phyloP scores from a whole-genome alignment of 2,329 filamentous ascomycete species.

The Furcasterigmium furcatum region DNA sequence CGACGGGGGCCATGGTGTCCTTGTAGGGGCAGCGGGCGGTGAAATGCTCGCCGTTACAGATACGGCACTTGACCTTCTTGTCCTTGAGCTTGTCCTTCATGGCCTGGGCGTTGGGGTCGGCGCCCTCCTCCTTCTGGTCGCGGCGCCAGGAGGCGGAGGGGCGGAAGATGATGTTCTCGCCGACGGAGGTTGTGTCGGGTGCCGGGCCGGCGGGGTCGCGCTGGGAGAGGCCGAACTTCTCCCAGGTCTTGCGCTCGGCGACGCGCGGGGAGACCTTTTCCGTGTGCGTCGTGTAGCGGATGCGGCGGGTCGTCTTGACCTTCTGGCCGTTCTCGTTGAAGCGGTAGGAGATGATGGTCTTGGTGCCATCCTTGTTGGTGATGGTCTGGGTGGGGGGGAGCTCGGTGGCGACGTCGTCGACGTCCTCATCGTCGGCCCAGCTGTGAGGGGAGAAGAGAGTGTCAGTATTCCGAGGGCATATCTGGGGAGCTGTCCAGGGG shows the following conservation, averaged over 20 bases:
- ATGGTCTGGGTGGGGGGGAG: conserved; percentile 87
- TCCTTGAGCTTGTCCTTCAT: conserved; percentile 88
- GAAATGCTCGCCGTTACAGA: conserved; percentile 98
- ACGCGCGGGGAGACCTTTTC: conserved; percentile 96
- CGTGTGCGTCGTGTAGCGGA: conserved; percentile 87
- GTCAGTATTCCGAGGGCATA: background rate
- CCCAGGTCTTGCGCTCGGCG: conserved; percentile 88
- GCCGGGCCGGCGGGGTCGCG: conserved; percentile 82
- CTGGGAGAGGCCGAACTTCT: conserved; percentile 88
- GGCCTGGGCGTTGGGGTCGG: conserved; percentile 68
- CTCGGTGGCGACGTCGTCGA: conserved; percentile 65
- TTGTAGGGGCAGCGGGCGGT: conserved; percentile 99
- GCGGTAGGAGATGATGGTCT: conserved; percentile 87
- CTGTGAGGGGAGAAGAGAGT: conserved; percentile 21
- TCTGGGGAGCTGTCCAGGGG: background rate
- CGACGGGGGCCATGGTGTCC: conserved; percentile 94
- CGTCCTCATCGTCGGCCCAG: conserved; percentile 96
- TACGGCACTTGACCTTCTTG: conserved; percentile 99
- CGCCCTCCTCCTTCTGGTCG: conserved; percentile 77
- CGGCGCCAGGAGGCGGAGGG: conserved; percentile 93
- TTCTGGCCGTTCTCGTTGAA: conserved; percentile 93
- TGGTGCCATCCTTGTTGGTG: conserved; percentile 97
- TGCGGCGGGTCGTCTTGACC: conserved; percentile 94
- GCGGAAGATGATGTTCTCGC: conserved; percentile 97
- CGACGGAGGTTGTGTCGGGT: conserved; percentile 85